Conservation (phyloP, 345 rosid genomes). For the Syzygium jambos region DNA sequence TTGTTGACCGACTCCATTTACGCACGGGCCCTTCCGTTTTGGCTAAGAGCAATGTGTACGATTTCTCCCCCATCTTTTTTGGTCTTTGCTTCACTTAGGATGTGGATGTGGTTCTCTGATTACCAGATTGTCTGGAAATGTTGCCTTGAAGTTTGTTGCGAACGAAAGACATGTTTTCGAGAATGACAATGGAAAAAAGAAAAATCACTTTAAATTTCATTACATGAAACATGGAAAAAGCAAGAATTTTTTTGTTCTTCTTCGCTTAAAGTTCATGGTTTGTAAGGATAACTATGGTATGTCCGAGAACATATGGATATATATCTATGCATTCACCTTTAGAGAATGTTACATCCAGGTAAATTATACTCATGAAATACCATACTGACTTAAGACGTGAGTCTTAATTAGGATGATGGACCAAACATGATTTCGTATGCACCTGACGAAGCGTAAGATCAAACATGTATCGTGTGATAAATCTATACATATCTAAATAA, state of each 20-base stretch:
- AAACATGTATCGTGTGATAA: fast-evolving
- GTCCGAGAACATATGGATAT: not conserved
- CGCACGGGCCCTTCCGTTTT: not conserved
- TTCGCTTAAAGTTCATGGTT: not conserved
- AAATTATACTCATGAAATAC: not conserved
- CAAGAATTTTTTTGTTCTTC: not conserved
- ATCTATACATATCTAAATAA: not conserved
- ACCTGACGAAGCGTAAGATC: not conserved
- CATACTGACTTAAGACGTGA: fast-evolving
- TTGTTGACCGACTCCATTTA: not conserved
- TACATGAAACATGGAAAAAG: not conserved
- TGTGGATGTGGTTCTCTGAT: not conserved
- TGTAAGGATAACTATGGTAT: not conserved
- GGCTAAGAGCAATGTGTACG: no score
- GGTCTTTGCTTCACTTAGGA: not conserved
- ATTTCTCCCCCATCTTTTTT: not conserved
- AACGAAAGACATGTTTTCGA: not conserved
- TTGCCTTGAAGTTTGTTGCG: not conserved
- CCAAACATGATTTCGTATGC: not conserved
- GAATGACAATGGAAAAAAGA: not conserved
- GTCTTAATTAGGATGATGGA: not conserved
- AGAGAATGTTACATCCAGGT: not conserved
- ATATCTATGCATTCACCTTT: not conserved
- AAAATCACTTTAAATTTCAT: not conserved
- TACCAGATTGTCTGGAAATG: not conserved